Conservation (phyloP, 2,329 filamentous ascomycete species). For the Madurella mycetomatis region DNA sequence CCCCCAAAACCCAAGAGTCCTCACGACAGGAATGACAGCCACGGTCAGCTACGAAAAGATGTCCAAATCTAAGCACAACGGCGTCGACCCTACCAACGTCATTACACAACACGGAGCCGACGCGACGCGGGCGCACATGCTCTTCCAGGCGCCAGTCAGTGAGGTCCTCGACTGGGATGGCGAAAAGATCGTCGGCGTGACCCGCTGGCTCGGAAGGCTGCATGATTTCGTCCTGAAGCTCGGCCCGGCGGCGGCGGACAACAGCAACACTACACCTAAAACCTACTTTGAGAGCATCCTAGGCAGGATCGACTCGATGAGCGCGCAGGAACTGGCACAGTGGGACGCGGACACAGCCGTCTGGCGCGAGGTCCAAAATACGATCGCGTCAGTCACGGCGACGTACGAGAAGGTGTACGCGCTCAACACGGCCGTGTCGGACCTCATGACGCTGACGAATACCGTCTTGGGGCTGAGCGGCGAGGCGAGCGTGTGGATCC, state of each 20-base stretch:
- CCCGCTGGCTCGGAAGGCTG: conserved; percentile 71
- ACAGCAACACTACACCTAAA: conserved; percentile 23
- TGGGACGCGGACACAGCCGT: conserved; percentile 49
- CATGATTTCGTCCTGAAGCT: conserved; percentile 50
- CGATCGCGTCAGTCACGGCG: conserved; percentile 61
- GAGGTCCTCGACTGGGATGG: conserved; percentile 89
- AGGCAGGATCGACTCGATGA: conserved; percentile 30
- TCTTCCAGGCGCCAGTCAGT: conserved; percentile 81
- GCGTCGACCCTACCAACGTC: conserved; percentile 72
- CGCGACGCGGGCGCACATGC: conserved; percentile 76
- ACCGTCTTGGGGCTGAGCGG: conserved; percentile 45
- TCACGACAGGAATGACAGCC: conserved; percentile 53
- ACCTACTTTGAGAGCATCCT: conserved; percentile 35
- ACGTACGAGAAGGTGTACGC: conserved; percentile 69
- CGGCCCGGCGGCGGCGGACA: conserved; percentile 11
- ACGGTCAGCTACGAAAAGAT: conserved; percentile 79
- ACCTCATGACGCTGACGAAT: conserved; percentile 79
- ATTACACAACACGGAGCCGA: conserved; percentile 76
- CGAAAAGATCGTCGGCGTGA: conserved; percentile 72
- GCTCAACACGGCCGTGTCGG: conserved; percentile 78
- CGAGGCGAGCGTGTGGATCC: conserved; percentile 41
- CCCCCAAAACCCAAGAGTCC: conserved; percentile 55
- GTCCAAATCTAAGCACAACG: conserved; percentile 93
- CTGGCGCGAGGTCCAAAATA: conserved; percentile 63
- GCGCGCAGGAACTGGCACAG: conserved; percentile 31